Percentiles rank a stretch among this genome's conserved stretches.
Evolutionary conservation across 805 yeast species (phyloP).

Genomic region (Candida khao-thaluensis): DNA sequence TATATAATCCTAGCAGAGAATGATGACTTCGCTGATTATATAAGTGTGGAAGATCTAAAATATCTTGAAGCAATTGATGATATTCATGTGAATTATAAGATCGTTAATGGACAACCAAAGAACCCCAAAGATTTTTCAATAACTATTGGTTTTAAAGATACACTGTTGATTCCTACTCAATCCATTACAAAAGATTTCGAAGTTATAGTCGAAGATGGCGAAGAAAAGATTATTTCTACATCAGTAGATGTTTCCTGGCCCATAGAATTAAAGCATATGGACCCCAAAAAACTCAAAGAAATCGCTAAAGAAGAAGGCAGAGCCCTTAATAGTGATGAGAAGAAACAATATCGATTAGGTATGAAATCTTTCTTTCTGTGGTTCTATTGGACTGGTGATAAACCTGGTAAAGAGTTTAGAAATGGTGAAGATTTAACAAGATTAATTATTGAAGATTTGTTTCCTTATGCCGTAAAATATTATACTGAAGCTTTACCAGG

Average conservation of each 20-base stretch:
- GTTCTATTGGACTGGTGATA: constrained; percentile 80
- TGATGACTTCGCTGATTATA: constrained; percentile 79
- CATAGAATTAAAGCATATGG: constrained; percentile 49
- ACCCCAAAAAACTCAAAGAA: constrained; percentile 51
- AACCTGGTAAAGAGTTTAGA: constrained; percentile 75
- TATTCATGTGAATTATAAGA: constrained; percentile 56
- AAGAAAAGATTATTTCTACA: constrained; percentile 54
- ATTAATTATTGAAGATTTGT: constrained; percentile 73
- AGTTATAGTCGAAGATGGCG: constrained; percentile 49
- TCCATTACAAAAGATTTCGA: constrained; percentile 59
- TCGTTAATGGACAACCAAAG: constrained; percentile 23
- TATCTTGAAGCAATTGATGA: constrained; percentile 67
- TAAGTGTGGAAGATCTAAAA: constrained; percentile 73
- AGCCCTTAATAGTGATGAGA: constrained; percentile 49
- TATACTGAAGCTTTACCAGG: constrained; percentile 74
- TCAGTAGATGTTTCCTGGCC: constrained; percentile 71
- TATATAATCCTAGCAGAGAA: constrained; percentile 79
- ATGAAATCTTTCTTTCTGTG: constrained; percentile 86
- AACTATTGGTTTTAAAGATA: constrained; percentile 51
- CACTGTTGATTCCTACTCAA: constrained; percentile 51
- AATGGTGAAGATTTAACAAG: constrained; percentile 77
- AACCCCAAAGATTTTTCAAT: constrained; percentile 54
- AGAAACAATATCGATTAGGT: constrained; percentile 62
- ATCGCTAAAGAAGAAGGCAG: constrained; percentile 27
- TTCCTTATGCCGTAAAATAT: constrained; percentile 80